Evolutionary conservation across 768 basidiomycete genomes (phyloP), one percentile per base, ranked within the genome.

Genomic region (Lactarius sp.): DNA sequence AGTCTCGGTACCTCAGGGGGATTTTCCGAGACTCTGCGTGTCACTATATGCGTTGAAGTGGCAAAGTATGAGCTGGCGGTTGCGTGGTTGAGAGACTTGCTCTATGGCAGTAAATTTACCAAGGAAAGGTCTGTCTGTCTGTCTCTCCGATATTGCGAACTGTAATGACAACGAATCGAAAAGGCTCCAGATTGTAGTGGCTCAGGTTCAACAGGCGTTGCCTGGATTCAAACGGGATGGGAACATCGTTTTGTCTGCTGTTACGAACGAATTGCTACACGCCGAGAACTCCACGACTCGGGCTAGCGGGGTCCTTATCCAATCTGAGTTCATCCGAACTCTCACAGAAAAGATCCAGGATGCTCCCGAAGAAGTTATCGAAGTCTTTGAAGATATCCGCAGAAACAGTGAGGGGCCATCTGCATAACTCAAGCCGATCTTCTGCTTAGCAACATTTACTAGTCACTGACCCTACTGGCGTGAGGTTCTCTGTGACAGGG

Each of bases 151-250:
- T 33, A 14, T 52, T 63, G 44, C 51, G 6, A n/a, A 22, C n/a
- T 12, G 8, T 12, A 34, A 18, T 51, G 34, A 64, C 58, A 22
- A 51, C 22, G 18, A 14, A n/a, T 53, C 20, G 44, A 14, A 20
- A 67, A 96, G 95, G 55, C 77, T 99, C 39, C 85, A 87, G 69
- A 85, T 98, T 55, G 85, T 85, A 33, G 79, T 91, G 52, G 92
- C 94, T 16, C 98, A 97, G 75, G 83, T 92, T 27, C 85, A 90
- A 50, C 96, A 98, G 73, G 86, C 86, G 20, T 79, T 99, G 37
- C 96, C 97, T 2, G 88, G 94, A 71, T 77, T 91, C 69, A 98
- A 98, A 79, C 84, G 97, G 44, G 88, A 92, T 71, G 96, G 94
- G 13, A 84, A 77, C 70, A 87, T 83, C 34, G 90, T 98, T 12